Evolutionary conservation across 805 yeast genomes (phyloP).

Genomic region (Hemisphaericaspora nanyangensis): DNA sequence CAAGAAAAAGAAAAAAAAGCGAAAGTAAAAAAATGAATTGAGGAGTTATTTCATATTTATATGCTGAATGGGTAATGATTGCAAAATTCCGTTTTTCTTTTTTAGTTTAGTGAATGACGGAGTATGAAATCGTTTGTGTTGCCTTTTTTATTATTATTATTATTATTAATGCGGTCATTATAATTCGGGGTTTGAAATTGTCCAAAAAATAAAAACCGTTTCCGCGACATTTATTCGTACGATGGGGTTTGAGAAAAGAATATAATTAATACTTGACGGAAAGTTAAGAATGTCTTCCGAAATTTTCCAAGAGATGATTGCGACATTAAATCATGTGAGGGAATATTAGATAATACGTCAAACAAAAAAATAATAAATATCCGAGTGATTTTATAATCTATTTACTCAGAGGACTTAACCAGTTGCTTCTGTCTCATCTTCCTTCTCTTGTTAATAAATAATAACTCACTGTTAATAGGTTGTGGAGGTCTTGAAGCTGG

Average conservation of each 20-base stretch:
- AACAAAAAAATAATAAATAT: no score
- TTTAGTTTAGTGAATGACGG: no score
- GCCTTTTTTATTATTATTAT: no score
- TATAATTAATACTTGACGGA: no score
- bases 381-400: background rate
- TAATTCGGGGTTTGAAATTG: no score
- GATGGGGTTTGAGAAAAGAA: background rate
- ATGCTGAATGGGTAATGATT: background rate
- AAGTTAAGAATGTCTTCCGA: background rate
- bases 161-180: no score
- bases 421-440: conserved; percentile 10
- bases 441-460: conserved; percentile 51
- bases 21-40: background rate
- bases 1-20: background rate
- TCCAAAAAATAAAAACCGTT: no score
- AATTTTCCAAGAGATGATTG: background rate
- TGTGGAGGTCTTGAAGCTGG: conserved; percentile 6
- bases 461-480: conserved; percentile 40
- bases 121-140: no score
- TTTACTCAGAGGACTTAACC: background rate
- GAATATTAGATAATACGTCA: background rate
- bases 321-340: background rate
- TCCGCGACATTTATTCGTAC: background rate
- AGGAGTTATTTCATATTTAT: no score
- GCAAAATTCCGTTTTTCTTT: no score